Conservation (phyloP, 768 basidiomycete genomes). For the Russula dissimulans region DNA sequence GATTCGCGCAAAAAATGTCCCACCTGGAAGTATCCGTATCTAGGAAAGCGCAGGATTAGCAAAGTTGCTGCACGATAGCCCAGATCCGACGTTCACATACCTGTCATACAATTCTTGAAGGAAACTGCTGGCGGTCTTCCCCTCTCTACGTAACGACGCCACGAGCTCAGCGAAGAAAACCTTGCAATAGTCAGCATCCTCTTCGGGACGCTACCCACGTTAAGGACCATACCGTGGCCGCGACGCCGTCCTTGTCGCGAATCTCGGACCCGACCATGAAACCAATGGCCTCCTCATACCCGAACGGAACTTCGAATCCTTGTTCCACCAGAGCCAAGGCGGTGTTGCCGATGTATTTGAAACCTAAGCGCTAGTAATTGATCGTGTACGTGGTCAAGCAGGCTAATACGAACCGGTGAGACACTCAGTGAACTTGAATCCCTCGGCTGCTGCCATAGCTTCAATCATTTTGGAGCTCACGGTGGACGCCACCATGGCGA, state of each 20-base stretch:
- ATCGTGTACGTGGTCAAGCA: not conserved
- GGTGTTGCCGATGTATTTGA: constrained; percentile 86
- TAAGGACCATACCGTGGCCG: constrained; percentile 49
- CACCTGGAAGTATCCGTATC: constrained; percentile 76
- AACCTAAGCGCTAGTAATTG: constrained; percentile 38
- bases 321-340: constrained; percentile 52
- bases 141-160: constrained; percentile 38
- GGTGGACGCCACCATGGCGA: constrained; percentile 83
- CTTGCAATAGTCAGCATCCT: constrained; percentile 30
- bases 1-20: not conserved
- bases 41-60: constrained; percentile 22
- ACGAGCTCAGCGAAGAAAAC: constrained; percentile 63
- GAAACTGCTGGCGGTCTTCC: constrained; percentile 46
- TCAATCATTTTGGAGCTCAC: constrained; percentile 89
- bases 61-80: not conserved
- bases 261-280: constrained; percentile 78
- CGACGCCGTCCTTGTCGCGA: constrained; percentile 83
- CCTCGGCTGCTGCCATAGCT: constrained; percentile 62
- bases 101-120: constrained; percentile 54
- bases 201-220: not conserved
- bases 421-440: constrained; percentile 79
- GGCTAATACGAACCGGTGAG: constrained; percentile 52
- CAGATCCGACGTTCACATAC: constrained; percentile 29
- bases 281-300: constrained; percentile 89
- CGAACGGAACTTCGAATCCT: constrained; percentile 64